These are phyloP conservation scores for Strigomonas culicis DNA, from an alignment of 208 protist genomes.

Conservation along the genomic window DNA sequence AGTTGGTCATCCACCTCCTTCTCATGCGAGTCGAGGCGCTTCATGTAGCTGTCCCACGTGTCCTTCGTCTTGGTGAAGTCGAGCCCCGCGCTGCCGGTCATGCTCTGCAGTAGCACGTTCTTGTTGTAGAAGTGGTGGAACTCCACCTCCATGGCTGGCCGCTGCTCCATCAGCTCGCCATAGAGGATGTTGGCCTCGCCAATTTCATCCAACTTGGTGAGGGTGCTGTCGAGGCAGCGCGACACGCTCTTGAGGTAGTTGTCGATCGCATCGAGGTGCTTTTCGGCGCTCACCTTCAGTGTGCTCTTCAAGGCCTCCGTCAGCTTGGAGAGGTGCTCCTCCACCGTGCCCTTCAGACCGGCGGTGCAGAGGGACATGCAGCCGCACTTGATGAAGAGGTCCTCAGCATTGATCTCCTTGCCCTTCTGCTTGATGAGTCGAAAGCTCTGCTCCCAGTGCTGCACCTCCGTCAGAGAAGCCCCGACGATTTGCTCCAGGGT, in stretches of 20 bases:
- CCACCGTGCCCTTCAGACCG: conserved; percentile 91
- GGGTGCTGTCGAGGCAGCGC: conserved; percentile 67
- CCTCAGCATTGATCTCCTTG: conserved; percentile 93
- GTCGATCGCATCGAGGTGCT: conserved; percentile 81
- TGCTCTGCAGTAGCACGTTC: conserved; percentile 88
- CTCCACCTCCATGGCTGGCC: conserved; percentile 75
- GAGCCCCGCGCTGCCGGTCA: conserved; percentile 69
- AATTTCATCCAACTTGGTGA: conserved; percentile 94
- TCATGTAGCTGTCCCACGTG: conserved; percentile 77
- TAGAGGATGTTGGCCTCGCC: conserved; percentile 82
- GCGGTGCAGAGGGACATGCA: conserved; percentile 94
- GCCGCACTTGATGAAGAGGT: conserved; percentile 89
- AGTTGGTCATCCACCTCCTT: conserved; percentile 91
- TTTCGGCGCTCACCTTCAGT: conserved; percentile 79
- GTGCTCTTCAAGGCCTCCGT: conserved; percentile 84
- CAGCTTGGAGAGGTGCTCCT: conserved; percentile 91
- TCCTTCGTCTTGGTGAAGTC: conserved; percentile 72
- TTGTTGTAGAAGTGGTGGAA: conserved; percentile 93
- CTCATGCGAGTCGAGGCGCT: conserved; percentile 91
- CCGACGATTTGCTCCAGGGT: conserved; percentile 89
- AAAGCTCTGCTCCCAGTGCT: conserved; percentile 95
- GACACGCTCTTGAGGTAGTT: conserved; percentile 74
- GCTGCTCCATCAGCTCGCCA: conserved; percentile 79
- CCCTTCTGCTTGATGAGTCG: conserved; percentile 94
- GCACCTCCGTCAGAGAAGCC: conserved; percentile 85